These are phyloP conservation scores for Strombidium stylifer DNA, from an alignment of 73 alveolate species.

Conservation along the genomic window DNA sequence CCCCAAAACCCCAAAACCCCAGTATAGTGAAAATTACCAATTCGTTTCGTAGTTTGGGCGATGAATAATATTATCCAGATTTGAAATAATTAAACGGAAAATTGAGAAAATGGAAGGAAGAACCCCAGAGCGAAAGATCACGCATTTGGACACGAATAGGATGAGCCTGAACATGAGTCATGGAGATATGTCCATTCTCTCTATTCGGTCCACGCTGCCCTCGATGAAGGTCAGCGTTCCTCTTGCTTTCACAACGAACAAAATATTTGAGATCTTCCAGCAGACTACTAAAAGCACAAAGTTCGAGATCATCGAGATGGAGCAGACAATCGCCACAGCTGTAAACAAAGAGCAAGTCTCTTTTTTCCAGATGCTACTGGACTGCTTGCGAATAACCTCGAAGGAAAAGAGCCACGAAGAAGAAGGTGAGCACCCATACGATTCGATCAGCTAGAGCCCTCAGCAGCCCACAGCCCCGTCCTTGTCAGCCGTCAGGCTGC, in stretches of 20 bases:
- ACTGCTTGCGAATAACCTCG: slow-evolving; percentile 38
- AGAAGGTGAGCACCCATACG: too few relatives aligned
- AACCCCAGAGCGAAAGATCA: not conserved
- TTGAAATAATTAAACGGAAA: not conserved
- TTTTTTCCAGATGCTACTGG: slow-evolving; percentile 29
- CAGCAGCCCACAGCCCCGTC: not conserved
- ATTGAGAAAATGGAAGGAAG: not conserved
- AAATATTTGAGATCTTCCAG: slow-evolving; percentile 32
- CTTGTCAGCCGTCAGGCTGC: slow-evolving; percentile 46
- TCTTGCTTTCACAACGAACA: slow-evolving; percentile 9
- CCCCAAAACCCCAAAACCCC: too few relatives aligned
- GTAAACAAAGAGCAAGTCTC: slow-evolving; percentile 64
- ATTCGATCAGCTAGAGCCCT: too few relatives aligned
- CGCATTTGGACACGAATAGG: not conserved
- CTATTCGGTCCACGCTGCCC: slow-evolving; percentile 29
- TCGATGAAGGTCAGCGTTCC: slow-evolving; percentile 39
- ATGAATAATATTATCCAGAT: not conserved
- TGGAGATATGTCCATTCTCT: slow-evolving; percentile 2
- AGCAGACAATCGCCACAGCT: slow-evolving; percentile 44
- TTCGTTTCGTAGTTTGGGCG: too few relatives aligned
- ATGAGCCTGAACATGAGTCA: not conserved
- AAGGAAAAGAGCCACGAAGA: slow-evolving; percentile 19
- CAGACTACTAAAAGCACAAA: slow-evolving; percentile 13
- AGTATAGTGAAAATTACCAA: too few relatives aligned
- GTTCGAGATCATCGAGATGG: slow-evolving; percentile 55